Percentiles rank a stretch among this genome's conserved stretches.
These are phyloP conservation scores for Hypomontagnella submonticulosa DNA, from an alignment of 495 filamentous ascomycete genomes.

Conservation along the genomic window DNA sequence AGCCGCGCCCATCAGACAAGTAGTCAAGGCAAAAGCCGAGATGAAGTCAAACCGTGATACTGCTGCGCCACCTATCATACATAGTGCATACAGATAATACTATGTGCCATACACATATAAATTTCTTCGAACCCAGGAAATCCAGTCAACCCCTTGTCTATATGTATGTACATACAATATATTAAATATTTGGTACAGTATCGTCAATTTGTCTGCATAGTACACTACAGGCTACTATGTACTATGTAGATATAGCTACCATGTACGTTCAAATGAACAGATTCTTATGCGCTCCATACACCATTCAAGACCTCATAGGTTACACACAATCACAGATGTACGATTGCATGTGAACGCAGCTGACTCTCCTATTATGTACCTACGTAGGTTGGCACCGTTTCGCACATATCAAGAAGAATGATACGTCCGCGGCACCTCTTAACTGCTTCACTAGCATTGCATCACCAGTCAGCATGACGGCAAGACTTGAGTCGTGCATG, in stretches of 20 bases:
- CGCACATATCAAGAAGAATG: neutral
- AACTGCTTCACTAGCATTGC: slow-evolving; percentile 4
- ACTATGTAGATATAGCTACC: slow-evolving; percentile 12
- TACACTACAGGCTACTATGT: neutral
- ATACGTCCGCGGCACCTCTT: slow-evolving; percentile 18
- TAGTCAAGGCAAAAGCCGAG: slow-evolving; percentile 20
- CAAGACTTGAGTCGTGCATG: slow-evolving; percentile 23
- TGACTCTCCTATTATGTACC: too few species aligned
- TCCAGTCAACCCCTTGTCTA: too few species aligned
- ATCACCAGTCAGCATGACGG: slow-evolving; percentile 23
- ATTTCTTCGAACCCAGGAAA: too few species aligned
- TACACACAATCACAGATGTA: slow-evolving; percentile 12
- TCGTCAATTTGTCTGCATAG: slow-evolving; percentile 13
- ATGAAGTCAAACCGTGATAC: slow-evolving; percentile 11
- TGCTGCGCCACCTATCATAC: slow-evolving; percentile 3
- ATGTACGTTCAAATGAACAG: slow-evolving; percentile 19
- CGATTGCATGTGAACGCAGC: slow-evolving; percentile 18
- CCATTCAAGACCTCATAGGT: slow-evolving; percentile 30
- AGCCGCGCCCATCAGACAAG: slow-evolving; percentile 22
- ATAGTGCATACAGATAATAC: neutral
- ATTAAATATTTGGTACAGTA: slow-evolving; percentile 5
- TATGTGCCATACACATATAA: too few species aligned
- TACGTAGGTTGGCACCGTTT: neutral
- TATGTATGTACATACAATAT: neutral
- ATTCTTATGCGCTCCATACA: slow-evolving; percentile 32